Conservation (phyloP, 1,284 basidiomycete species). For the Sporisorium sorghi region DNA sequence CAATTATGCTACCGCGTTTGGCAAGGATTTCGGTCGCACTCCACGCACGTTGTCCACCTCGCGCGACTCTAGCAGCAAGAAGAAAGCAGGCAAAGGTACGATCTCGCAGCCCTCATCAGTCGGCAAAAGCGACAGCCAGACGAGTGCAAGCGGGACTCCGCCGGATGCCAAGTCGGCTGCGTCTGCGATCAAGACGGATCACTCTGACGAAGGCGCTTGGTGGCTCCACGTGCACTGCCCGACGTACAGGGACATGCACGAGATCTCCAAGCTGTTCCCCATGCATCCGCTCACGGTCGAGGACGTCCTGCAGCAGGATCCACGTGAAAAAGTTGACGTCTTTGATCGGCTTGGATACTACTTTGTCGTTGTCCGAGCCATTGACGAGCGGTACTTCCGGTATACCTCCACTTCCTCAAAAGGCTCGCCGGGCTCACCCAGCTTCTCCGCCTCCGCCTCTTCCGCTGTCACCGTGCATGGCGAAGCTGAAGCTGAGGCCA, state of each 20-base stretch:
- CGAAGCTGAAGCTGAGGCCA: conserved; percentile 22
- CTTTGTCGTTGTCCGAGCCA: conserved; percentile 87
- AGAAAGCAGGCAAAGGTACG: background rate
- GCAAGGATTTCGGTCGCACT: conserved; percentile 44
- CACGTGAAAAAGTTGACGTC: conserved; percentile 89
- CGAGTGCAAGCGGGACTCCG: conserved; percentile 4
- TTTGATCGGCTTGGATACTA: conserved; percentile 93
- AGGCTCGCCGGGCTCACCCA: conserved; percentile 34
- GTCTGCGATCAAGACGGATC: conserved; percentile 3
- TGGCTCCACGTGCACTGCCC: conserved; percentile 93
- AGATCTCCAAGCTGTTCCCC: conserved; percentile 87
- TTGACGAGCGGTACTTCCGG: conserved; percentile 76
- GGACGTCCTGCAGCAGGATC: conserved; percentile 93
- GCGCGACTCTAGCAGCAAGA: too few relatives aligned
- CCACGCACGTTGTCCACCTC: conserved; percentile 16
- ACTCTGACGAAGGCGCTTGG: conserved; percentile 74
- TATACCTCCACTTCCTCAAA: conserved; percentile 70
- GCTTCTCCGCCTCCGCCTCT: conserved; percentile 15
- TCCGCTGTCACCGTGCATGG: conserved; percentile 31
- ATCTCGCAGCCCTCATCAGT: background rate
- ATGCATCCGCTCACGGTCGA: conserved; percentile 94
- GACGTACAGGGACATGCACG: conserved; percentile 87
- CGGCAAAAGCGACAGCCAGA: conserved; percentile 2
- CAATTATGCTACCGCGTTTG: conserved; percentile 40
- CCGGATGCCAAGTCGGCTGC: conserved; percentile 22